phyloP scores from a whole-genome alignment of 192 early-diverging fungal genomes.

The Cetraspora pellucida region DNA sequence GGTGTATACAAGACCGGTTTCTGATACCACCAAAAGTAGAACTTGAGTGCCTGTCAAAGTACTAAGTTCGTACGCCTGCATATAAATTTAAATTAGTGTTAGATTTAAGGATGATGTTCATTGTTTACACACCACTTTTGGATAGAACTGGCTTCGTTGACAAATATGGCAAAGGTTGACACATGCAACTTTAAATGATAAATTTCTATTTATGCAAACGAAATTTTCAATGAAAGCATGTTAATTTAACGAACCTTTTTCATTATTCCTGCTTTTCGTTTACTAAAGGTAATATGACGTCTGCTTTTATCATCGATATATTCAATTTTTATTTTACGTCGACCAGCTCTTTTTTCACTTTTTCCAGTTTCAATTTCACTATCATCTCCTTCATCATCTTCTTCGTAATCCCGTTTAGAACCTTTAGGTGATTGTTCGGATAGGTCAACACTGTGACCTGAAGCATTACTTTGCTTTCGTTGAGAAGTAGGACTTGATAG shows the following conservation, averaged over 20 bases:
- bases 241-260: conserved; percentile 70
- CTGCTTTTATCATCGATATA: conserved; percentile 92
- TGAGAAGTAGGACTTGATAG: background rate
- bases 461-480: conserved; percentile 30
- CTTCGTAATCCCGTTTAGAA: conserved; percentile 42
- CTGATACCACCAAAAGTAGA: conserved; percentile 88
- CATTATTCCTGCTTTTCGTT: conserved; percentile 97
- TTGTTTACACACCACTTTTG: background rate
- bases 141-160: background rate
- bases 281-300: conserved; percentile 93
- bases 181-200: background rate
- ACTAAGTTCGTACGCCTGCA: conserved; percentile 85
- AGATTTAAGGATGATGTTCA: background rate
- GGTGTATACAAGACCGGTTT: conserved; percentile 94
- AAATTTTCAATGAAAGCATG: background rate
- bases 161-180: background rate
- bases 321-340: conserved; percentile 96
- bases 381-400: conserved; percentile 66
- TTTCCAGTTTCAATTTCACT: conserved; percentile 60
- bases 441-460: conserved; percentile 11
- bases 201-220: background rate
- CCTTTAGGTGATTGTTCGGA: conserved; percentile 26
- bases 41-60: conserved; percentile 95
- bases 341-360: conserved; percentile 70
- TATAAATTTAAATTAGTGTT: background rate